These are phyloP conservation scores for Geosmithia putterillii DNA, from an alignment of 2,329 filamentous ascomycete genomes.

Conservation along the genomic window DNA sequence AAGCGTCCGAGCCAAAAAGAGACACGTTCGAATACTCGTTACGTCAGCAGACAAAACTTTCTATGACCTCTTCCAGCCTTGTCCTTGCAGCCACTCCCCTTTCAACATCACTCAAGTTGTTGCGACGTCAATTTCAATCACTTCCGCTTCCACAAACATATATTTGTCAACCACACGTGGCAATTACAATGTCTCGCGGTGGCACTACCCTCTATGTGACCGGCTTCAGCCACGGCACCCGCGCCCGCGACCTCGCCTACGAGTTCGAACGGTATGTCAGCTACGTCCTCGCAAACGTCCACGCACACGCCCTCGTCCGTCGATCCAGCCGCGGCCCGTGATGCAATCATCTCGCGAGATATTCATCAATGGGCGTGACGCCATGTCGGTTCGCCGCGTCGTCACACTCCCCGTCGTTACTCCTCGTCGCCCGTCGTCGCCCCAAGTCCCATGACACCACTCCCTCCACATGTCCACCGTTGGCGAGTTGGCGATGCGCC, in stretches of 20 bases:
- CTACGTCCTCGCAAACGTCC: conserved; percentile 22
- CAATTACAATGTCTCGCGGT: conserved; percentile 67
- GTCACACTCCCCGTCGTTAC: conserved; percentile 18
- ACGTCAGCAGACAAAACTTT: conserved; percentile 9
- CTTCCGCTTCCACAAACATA: neutral
- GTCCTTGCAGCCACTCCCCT: neutral
- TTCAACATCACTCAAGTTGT: neutral
- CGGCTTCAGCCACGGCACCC: conserved; percentile 97
- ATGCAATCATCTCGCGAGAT: neutral
- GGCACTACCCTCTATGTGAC: conserved; percentile 96
- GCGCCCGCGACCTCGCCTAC: conserved; percentile 98
- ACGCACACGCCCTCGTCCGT: conserved; percentile 14
- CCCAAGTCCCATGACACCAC: conserved; percentile 7
- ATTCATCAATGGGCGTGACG: neutral
- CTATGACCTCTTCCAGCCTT: conserved; percentile 3
- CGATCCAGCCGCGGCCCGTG: neutral
- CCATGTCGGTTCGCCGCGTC: conserved; percentile 18
- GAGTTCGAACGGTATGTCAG: conserved; percentile 99
- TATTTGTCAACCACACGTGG: neutral
- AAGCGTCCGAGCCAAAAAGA: neutral
- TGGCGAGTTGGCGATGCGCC: conserved; percentile 1
- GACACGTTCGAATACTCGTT: neutral
- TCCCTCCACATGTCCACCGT: conserved; percentile 2
- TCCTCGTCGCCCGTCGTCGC: conserved; percentile 12
- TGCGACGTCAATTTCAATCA: neutral